These are phyloP conservation scores for Pyrenopolyporus hunteri DNA, from an alignment of 495 filamentous ascomycete genomes.

Conservation along the genomic window DNA sequence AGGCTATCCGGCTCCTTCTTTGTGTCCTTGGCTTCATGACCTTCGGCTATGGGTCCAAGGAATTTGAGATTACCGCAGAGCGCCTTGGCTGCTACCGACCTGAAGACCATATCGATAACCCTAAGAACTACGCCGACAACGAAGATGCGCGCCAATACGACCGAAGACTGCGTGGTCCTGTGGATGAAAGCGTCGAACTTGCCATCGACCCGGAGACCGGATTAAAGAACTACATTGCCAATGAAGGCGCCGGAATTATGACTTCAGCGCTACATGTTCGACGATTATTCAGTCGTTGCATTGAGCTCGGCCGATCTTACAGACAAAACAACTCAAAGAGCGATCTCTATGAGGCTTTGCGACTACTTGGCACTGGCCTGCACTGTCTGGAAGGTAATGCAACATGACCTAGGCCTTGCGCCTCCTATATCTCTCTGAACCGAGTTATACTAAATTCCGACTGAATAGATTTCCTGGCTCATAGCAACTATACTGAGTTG, in stretches of 20 bases:
- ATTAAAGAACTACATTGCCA: constrained; percentile 90
- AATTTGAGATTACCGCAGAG: constrained; percentile 90
- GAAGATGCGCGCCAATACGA: constrained; percentile 84
- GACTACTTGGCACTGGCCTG: constrained; percentile 81
- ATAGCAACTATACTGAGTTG: constrained; percentile 89
- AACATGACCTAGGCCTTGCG: neutral
- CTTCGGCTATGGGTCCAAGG: constrained; percentile 83
- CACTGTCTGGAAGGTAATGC: constrained; percentile 80
- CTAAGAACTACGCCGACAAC: constrained; percentile 80
- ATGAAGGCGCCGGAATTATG: constrained; percentile 73
- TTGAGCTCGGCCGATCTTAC: constrained; percentile 76
- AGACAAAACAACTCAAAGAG: constrained; percentile 63
- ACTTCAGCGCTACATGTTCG: constrained; percentile 78
- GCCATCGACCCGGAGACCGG: constrained; percentile 78
- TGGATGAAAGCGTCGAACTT: constrained; percentile 80
- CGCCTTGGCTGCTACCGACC: constrained; percentile 87
- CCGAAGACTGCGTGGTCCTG: constrained; percentile 74
- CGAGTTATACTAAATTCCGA: constrained; percentile 11
- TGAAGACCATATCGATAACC: constrained; percentile 89
- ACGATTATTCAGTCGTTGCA: constrained; percentile 69
- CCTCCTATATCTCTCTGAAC: neutral
- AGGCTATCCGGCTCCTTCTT: constrained; percentile 84
- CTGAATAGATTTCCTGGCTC: constrained; percentile 75
- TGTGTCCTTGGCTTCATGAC: constrained; percentile 65
- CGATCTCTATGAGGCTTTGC: constrained; percentile 83